Evolutionary conservation across 257 asterid species (phyloP).

Genomic region (Solanum commersonii): DNA sequence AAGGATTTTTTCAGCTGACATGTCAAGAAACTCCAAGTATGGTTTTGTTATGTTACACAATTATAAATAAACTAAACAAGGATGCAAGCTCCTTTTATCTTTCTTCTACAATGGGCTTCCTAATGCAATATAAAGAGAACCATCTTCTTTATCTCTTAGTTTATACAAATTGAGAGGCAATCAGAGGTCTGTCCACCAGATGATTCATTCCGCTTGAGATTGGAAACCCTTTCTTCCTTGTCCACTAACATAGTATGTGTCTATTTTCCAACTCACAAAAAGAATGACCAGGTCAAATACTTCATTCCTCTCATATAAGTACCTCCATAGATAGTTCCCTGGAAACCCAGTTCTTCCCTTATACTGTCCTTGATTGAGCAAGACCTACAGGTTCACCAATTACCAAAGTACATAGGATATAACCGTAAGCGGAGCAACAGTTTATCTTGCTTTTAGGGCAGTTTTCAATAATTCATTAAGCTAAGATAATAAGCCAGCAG

Average conservation of each 20-base stretch:
- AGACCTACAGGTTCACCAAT: background rate
- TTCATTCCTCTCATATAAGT: background rate
- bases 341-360: background rate
- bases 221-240: background rate
- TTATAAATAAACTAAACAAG: background rate
- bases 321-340: background rate
- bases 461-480: background rate
- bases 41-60: background rate
- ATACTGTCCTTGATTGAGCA: background rate
- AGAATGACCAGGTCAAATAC: background rate
- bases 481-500: background rate
- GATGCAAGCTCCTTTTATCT: background rate
- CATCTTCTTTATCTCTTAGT: background rate
- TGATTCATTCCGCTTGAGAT: background rate
- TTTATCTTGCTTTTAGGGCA: background rate
- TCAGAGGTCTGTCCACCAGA: background rate
- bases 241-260: background rate
- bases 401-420: background rate
- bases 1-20: background rate
- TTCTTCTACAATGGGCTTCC: background rate
- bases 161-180: background rate
- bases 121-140: background rate
- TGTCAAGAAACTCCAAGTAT: background rate
- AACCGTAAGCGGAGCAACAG: background rate
- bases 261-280: background rate